Evolutionary conservation across 2,329 filamentous ascomycete species (phyloP).

Genomic region (Ophiosphaerella herpotricha): DNA sequence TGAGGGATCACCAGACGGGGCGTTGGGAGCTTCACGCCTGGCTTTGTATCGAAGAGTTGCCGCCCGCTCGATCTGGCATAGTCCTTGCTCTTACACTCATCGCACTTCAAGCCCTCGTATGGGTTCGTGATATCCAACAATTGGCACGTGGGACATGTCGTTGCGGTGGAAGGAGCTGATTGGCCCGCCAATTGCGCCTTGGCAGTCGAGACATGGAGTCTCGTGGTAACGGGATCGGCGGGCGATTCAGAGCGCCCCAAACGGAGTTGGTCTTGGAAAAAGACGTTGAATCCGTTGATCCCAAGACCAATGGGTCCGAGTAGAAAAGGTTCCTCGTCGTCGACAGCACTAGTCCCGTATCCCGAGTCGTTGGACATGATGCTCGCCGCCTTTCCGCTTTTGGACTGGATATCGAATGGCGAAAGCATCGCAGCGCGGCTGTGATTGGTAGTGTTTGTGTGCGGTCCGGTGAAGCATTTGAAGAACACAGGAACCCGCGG

Average conservation of each 20-base stretch:
- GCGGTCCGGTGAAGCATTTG: constrained; percentile 1
- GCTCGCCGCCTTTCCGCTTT: constrained; percentile 26
- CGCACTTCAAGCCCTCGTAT: constrained; percentile 24
- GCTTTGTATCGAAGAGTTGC: not conserved
- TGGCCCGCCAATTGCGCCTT: constrained; percentile 12
- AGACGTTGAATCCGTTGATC: constrained; percentile 6
- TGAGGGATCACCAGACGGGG: constrained; percentile 15
- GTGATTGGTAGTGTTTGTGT: not conserved
- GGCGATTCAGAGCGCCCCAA: constrained; percentile 8
- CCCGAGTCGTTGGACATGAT: constrained; percentile 43
- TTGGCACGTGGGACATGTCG: constrained; percentile 27
- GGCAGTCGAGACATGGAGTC: constrained; percentile 27
- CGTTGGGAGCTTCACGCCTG: constrained; percentile 7
- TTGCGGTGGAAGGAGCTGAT: constrained; percentile 10
- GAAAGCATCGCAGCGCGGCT: constrained; percentile 25
- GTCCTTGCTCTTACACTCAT: constrained; percentile 19
- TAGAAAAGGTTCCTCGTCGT: constrained; percentile 17
- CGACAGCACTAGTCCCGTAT: constrained; percentile 29
- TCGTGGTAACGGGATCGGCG: constrained; percentile 25
- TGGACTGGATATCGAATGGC: constrained; percentile 23
- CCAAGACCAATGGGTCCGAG: constrained; percentile 6
- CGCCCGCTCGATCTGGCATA: constrained; percentile 2
- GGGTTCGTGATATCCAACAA: constrained; percentile 31
- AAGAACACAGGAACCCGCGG: constrained; percentile 2
- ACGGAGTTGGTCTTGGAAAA: constrained; percentile 13